Base-by-base conservation (phyloP, 2,329 filamentous ascomycete genomes). In the Clarireedia homoeocarpa region DNA sequence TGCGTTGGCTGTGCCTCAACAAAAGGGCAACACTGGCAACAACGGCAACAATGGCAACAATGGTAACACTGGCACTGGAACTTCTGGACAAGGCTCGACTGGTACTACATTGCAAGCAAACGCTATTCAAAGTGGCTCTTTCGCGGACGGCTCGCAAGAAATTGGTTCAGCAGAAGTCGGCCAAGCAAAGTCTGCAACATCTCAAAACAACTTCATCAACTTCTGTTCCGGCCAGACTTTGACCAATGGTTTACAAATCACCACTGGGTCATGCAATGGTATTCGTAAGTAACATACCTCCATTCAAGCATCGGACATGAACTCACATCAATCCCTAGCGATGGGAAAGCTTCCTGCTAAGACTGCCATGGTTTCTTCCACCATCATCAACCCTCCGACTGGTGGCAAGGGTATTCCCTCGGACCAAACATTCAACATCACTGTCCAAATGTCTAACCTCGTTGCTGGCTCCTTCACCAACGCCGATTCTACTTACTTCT, bases 241-340 rank as follows among this genome's bases (percentile, higher is more conserved):
- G 50, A 85, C 82, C 60, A 81, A 85, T 64, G 82, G 82, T 63
- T 69, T 77, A 45, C 82, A 85, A 66, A 72, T 77, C 51, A 73
- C 72, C 56, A 69, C 62, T 7, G 83, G 83, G n/a, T 85, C 82
- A 36, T 86, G 83, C 72, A 86, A 85, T 36, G 64, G 64, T 34
- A 64, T 67, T 51, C 48, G 64, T 66, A 59, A 59, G 64, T 63
- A 12, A n/a, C 20, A 53, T 3, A 6, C 10, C 9, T 45, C 10
- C 66, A 65, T n/a, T 68, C 66, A 1, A 30, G 27, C 6, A 30
- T 30, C 9, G 7, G 10, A 30, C 27, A 30, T 10, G 6, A 30
- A 9, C 2, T 39, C 5, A 36, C n/a, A 55, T 58, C 14, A 62
- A 10, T 6, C n/a, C 17, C 48, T 39, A 67, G 66, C 62, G 5